phyloP scores from a whole-genome alignment of 257 asterid genomes.

The Solanum lycopersicoides region DNA sequence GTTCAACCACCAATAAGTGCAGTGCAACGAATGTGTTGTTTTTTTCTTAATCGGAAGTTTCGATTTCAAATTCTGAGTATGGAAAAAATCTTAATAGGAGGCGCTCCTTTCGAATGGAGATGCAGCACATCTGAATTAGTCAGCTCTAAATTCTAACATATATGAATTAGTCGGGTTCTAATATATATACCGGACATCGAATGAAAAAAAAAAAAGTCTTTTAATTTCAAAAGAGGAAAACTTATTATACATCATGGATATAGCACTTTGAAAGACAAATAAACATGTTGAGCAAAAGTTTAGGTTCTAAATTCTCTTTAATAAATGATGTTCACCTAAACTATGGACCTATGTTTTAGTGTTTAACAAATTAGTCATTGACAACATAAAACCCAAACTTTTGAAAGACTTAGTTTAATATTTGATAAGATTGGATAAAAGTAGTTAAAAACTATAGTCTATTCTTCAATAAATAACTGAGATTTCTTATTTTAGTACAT shows the following conservation, averaged over 20 bases:
- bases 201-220: not conserved
- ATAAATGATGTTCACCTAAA: not conserved
- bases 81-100: no score
- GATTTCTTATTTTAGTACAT: not conserved
- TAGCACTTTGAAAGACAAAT: not conserved
- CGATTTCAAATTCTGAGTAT: no score
- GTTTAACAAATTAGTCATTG: not conserved
- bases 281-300: not conserved
- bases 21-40: fast-evolving
- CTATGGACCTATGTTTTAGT: not conserved
- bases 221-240: not conserved
- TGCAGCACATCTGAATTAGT: no score
- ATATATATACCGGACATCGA: no score
- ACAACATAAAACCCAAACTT: not conserved
- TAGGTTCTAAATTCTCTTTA: not conserved
- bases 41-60: not conserved
- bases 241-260: not conserved
- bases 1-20: not conserved
- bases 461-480: not conserved
- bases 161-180: no score
- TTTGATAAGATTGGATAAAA: not conserved
- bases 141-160: no score
- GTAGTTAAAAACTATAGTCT: not conserved
- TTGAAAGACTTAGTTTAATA: not conserved
- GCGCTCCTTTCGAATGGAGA: not conserved